A percentile compares a stretch with the other conserved stretches of the same genome.
Evolutionary conservation across 805 yeast genomes (phyloP).

Genomic region (Monosporozyma yasuniensis): DNA sequence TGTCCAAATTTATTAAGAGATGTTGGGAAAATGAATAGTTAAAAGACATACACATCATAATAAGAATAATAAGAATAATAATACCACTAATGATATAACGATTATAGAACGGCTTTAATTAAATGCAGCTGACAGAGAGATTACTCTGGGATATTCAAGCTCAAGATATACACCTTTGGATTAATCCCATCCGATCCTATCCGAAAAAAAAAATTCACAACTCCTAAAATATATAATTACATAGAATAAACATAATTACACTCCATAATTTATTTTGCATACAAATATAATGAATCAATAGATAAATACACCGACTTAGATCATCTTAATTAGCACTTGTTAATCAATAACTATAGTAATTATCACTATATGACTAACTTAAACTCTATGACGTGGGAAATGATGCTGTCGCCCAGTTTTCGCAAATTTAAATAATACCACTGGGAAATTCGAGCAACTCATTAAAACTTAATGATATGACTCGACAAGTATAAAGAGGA

Average conservation of each 20-base stretch:
- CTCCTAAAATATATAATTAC: too few relatives aligned
- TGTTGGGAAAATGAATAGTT: constrained; percentile 44
- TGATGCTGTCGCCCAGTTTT: neutral
- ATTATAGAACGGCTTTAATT: too few relatives aligned
- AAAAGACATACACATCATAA: too few relatives aligned
- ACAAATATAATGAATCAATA: neutral
- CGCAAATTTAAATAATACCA: neutral
- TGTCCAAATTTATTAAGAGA: constrained; percentile 75
- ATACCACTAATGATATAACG: neutral
- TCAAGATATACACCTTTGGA: neutral
- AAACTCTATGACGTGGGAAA: neutral
- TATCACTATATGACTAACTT: neutral
- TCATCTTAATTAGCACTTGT: too few relatives aligned
- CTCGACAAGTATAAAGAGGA: too few relatives aligned
- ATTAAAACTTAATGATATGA: neutral
- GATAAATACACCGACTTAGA: neutral
- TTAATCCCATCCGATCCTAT: neutral
- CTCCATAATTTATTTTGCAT: neutral
- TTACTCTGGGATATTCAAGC: neutral
- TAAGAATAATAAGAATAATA: neutral
- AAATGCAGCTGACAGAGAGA: too few relatives aligned
- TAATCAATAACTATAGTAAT: too few relatives aligned
- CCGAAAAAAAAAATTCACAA: too few relatives aligned
- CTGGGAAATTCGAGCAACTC: neutral
- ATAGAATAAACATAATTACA: neutral